Evolutionary conservation across 495 filamentous ascomycete genomes (phyloP), one percentile per base, ranked within the genome.

Genomic region (Penicillium tannophilum): DNA sequence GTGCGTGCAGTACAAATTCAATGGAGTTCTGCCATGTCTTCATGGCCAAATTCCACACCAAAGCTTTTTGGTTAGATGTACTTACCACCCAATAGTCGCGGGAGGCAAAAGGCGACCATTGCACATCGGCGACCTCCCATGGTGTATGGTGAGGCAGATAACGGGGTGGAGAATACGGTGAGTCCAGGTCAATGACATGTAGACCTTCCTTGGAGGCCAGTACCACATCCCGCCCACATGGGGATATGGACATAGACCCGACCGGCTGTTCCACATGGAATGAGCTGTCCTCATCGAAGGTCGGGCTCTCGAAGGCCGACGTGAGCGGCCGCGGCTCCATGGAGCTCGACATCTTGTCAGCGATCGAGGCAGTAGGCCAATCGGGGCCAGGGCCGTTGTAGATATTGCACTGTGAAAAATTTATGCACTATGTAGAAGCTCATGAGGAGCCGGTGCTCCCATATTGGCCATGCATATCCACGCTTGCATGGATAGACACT

Each of bases 101-200:
- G 8, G 85, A 86, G 10, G 92, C 89, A 63, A 97, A 96, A 14
- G 93, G 93, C 6, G 91, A 96, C 93, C 93, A 98, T 73, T 98
- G 93, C 42, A 98, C 93, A 72, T 98, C 93, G n/a, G 93, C 91
- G 5, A 98, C 93, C 52, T 95, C 86, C 91, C 93, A 97, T n/a
- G 90, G 88, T 8, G 91, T 88, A 39, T 90, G 87, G 69, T 97
- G 90, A 59, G 88, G 87, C 26, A 98, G 85, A 66, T 93, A 86
- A 12, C 92, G 87, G 33, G 93, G 93, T 14, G 90, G 90, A 51
- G 88, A 93, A 72, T 91, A 93, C 14, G 92, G 92, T 14, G 86
- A 92, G 74, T 98, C 93, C 44, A 98, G 82, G 62, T 98, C 93
- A 56, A 98, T 92, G 65, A 98, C 90, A 73, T 94, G 88, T 35